Base-by-base conservation (phyloP, 306 rosid genomes). In the Ziziphus jujuba region DNA sequence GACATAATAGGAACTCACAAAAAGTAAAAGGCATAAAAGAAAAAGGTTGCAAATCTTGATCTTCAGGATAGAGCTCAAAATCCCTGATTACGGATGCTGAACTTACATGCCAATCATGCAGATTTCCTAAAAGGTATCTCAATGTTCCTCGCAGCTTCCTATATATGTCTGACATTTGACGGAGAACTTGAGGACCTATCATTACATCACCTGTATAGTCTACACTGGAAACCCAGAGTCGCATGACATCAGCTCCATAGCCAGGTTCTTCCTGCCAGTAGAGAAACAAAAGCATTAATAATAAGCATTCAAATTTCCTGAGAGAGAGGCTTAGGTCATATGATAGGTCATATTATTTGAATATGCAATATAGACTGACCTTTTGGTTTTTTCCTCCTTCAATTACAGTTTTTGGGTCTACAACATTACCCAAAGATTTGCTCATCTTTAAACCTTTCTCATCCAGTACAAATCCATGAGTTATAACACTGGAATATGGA, bases 191-290 rank as follows among this genome's bases (percentile, higher is more conserved):
- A 82, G 96, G 79, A 70, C 99, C 96, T 19, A 95, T 84, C 89
- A 85, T 77, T 67, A 87, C 88, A 38, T 95, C 99, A 34, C 95
- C 85, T 10, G 97, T 86, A 71, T 95, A 95, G 73, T 95, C 99
- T 75, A 95, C 96, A 77, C 99, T 93, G 34, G 99, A 93, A 79
- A 93, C 99, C 99, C 99, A 90, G 20, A 93, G 99, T 59, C 99
- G 86, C 62, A 93, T 83, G 63, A 93, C 89, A 72, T 93, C 97
- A 53, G 97, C 99, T 73, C 99, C 99, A 75, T 88, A 93, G 61
- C 96, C 87, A 77, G 97, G 95, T 66, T 89, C 76, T 81, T 93
- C 96, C 99, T 93, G 87, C 57, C 22, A 79, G 53, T 48, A 60
- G 75, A 60, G 69, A 53, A 59, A 43, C 45, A 77, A 75, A 63